These are phyloP conservation scores for Acanthamoeba quina DNA, from an alignment of 208 protist genomes.

Conservation along the genomic window DNA sequence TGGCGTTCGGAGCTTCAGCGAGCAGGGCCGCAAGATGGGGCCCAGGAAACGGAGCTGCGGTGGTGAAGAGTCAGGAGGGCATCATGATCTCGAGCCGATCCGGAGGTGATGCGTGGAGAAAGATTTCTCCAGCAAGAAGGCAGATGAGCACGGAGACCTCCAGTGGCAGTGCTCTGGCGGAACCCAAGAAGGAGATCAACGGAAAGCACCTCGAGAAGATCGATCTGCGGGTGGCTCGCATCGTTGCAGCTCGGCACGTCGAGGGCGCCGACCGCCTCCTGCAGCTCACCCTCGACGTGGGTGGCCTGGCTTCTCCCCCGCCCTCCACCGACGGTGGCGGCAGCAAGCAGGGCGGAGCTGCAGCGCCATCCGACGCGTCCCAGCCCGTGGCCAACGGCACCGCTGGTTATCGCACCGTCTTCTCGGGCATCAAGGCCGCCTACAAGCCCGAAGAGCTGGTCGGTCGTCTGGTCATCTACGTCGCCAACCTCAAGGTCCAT, in stretches of 20 bases:
- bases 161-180: background rate
- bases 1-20: no score
- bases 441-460: slow-evolving; percentile 43
- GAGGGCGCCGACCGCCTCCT: slow-evolving; percentile 27
- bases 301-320: slow-evolving; percentile 14
- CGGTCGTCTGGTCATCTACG: slow-evolving; percentile 33
- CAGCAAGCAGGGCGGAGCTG: background rate
- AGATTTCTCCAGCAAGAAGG: background rate
- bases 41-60: no score
- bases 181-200: slow-evolving; percentile 62
- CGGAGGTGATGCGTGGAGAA: no score
- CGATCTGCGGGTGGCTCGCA: slow-evolving; percentile 31
- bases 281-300: slow-evolving; percentile 38
- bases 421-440: slow-evolving; percentile 51
- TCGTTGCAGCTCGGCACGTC: background rate
- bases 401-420: slow-evolving; percentile 4
- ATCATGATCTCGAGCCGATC: no score
- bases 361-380: background rate
- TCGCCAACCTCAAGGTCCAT: slow-evolving; percentile 54
- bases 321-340: slow-evolving; percentile 40
- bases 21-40: no score
- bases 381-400: background rate
- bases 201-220: slow-evolving; percentile 13
- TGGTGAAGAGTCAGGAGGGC: no score
- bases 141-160: background rate